Conservation (phyloP, 2,329 filamentous ascomycete species). For the Stachybotrys chartarum region DNA sequence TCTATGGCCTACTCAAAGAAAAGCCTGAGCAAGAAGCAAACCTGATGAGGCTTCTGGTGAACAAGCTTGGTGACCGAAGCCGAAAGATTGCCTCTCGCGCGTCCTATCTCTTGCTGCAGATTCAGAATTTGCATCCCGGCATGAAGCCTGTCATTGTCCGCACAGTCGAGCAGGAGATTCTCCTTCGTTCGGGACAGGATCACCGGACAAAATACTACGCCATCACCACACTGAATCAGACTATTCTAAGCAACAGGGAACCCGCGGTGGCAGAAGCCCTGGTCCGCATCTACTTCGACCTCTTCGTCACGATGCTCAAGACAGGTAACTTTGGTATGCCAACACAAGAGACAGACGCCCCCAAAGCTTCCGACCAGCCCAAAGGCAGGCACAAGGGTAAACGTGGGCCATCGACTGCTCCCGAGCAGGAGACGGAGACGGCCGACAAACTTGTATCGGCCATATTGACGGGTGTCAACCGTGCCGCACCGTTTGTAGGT, state of each 20-base stretch:
- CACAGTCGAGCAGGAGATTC: constrained; percentile 77
- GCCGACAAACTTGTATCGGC: constrained; percentile 89
- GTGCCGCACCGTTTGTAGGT: constrained; percentile 86
- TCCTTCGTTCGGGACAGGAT: constrained; percentile 82
- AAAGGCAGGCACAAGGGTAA: constrained; percentile 7
- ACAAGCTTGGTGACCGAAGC: constrained; percentile 92
- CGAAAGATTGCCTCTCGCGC: constrained; percentile 92
- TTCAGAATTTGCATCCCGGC: constrained; percentile 79
- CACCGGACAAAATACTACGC: constrained; percentile 90
- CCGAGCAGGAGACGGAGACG: constrained; percentile 55
- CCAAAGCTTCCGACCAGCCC: constrained; percentile 21
- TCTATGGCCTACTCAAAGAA: constrained; percentile 85
- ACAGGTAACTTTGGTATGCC: constrained; percentile 30
- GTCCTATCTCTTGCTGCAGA: constrained; percentile 87
- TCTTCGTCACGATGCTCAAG: constrained; percentile 80
- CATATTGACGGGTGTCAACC: constrained; percentile 88
- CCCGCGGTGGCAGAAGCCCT: constrained; percentile 73
- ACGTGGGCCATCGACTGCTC: constrained; percentile 6
- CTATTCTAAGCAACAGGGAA: constrained; percentile 80
- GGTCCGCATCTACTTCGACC: constrained; percentile 83
- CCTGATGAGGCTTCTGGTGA: constrained; percentile 80
- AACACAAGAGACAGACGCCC: constrained; percentile 33
- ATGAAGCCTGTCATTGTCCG: constrained; percentile 90
- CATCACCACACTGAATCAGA: constrained; percentile 95
- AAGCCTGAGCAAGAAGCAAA: constrained; percentile 98